Base-by-base conservation (phyloP, 1,284 basidiomycete genomes). In the Puccinia sorghi region DNA sequence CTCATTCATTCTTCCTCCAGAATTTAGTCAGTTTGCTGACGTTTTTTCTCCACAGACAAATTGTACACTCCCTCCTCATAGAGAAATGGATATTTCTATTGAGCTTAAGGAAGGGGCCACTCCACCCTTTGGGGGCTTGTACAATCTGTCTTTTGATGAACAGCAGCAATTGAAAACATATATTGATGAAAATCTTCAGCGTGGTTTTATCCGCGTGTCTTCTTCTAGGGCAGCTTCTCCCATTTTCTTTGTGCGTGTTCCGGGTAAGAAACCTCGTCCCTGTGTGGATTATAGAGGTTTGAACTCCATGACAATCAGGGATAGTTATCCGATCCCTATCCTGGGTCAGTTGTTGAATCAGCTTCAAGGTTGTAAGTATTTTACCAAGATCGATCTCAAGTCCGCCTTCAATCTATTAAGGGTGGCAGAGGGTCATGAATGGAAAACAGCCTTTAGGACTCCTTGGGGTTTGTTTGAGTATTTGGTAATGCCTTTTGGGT, bases 241-340 rank as follows among this genome's bases (percentile, higher is more conserved):
- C 4, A 54, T 63, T 7, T 67, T 75, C 43, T 63, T 75, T 54
- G 63, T 63, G 20, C 11, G 37, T 37, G 15, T 20, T 39, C 73
- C 73, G 1, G 63, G 43, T 50, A 52, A 57, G 48, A 54, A 66
- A n/a, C 41, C 63, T 13, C 61, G 48, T 1, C 74, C 74, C 25
- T 76, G 74, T 32, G 64, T 76, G 6, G 74, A 76, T 17, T 76
- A 66, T 37, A 2, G 63, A 3, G 63, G 63, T 11, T 50, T 76
- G 17, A 76, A 76, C 81, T 73, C 67, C 3, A 63, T 66, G 17
- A 75, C 73, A 1, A 75, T 75, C n/a, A 2, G 61, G 2, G 73
- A 75, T 52, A 75, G 46, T 37, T 72, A 56, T 39, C 52, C 54
- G n/a, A 54, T 72, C 70, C 70, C 70, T 5, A 39, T 41, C 27